Conservation (phyloP, 2,329 filamentous ascomycete species). For the Pleoardoris graminearum region DNA sequence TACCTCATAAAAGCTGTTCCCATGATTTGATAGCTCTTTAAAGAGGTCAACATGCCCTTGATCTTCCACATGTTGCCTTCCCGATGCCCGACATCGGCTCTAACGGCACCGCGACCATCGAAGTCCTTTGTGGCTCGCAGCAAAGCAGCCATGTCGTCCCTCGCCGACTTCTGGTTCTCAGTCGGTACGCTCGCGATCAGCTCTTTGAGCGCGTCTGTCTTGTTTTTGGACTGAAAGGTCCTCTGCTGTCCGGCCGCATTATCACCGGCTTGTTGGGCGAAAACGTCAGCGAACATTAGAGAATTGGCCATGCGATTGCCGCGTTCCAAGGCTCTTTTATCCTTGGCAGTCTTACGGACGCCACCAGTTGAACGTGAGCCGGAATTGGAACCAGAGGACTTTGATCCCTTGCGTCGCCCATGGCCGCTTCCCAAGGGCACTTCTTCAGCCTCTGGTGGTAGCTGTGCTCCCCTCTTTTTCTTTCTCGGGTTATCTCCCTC, state of each 20-base stretch:
- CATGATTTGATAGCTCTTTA: constrained; percentile 58
- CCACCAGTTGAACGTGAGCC: constrained; percentile 5
- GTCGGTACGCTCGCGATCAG: constrained; percentile 47
- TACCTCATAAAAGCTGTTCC: constrained; percentile 57
- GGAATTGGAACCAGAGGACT: constrained; percentile 5
- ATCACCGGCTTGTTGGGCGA: constrained; percentile 33
- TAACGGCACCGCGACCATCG: constrained; percentile 42
- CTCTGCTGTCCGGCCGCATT: constrained; percentile 32
- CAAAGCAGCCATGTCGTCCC: constrained; percentile 44
- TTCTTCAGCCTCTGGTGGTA: constrained; percentile 5
- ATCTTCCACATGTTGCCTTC: constrained; percentile 50
- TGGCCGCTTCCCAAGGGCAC: neutral
- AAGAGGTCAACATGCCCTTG: constrained; percentile 52
- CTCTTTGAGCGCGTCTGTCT: constrained; percentile 43
- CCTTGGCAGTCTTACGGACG: constrained; percentile 18
- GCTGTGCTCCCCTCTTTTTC: constrained; percentile 22
- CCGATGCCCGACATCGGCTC: constrained; percentile 33
- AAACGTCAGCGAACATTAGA: constrained; percentile 38
- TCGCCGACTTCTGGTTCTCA: constrained; percentile 38
- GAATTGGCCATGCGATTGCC: constrained; percentile 26
- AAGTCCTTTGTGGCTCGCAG: constrained; percentile 49
- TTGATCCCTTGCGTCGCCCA: constrained; percentile 7
- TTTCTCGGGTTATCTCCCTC: constrained; percentile 24
- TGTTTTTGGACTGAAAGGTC: constrained; percentile 25
- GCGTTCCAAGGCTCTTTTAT: constrained; percentile 20